Base-by-base conservation (phyloP, 495 filamentous ascomycete genomes). In the Saxophila tyrrhenica region DNA sequence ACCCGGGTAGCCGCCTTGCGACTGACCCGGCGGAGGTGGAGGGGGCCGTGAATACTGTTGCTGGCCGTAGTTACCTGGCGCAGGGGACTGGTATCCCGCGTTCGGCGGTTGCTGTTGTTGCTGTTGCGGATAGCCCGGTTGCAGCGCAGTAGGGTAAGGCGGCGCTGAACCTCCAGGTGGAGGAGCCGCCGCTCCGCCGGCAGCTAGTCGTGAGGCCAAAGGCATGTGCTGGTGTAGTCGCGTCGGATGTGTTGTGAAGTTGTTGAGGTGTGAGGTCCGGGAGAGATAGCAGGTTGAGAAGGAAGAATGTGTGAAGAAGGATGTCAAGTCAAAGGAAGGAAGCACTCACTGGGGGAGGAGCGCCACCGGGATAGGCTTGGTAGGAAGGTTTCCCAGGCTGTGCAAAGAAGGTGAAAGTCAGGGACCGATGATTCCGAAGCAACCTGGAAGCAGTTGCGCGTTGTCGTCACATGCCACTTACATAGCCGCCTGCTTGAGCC, bases 301-400 rank as follows among this genome's bases (percentile, higher is more conserved):
- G 15, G 39, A 23, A 39, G 13, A 25, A 49, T 52, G 55, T 24
- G 20, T 0, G 53, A 42, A 46, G 23, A 41, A 24, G 29, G 29
- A 35, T n/a, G n/a, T n/a, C n/a, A n/a, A n/a, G 13, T 35, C 29
- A 35, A 58, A 55, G 11, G 25, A 49, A 55, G 39, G 48, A 50
- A 11, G 52, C 17, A 48, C 38, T 55, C 49, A 59, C 39, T 49
- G 35, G n/a, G n/a, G n/a, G n/a, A n/a, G n/a, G 23, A 22, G 16
- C 45, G 58, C 49, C 53, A 21, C 48, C 55, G 3, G 58, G 58
- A 51, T 64, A 64, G 20, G 62, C 55, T 55, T 62, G 60, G 54
- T 65, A 65, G n/a, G 17, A 13, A 16, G 35, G 55, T 39, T 64
- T 52, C 13, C 59, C 56, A 21, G 59, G 62, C 62, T 65, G 51